Conservation (phyloP, 495 filamentous ascomycete genomes). For the Hyaloscypha hepaticicola region DNA sequence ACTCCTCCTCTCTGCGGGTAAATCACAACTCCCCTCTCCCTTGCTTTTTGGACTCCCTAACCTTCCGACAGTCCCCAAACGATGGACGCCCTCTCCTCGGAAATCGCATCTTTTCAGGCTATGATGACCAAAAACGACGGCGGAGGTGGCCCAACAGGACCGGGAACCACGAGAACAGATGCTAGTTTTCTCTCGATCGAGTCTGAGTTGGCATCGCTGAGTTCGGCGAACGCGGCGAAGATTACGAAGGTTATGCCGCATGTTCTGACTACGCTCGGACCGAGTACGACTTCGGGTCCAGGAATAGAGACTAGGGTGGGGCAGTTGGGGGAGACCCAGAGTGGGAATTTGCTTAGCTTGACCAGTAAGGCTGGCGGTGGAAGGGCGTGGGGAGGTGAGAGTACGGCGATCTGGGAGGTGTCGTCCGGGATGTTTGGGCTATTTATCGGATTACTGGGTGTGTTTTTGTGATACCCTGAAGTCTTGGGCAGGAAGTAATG, state of each 20-base stretch:
- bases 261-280: not conserved
- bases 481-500: not conserved
- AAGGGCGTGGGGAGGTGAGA: not conserved
- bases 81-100: not conserved
- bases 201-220: not conserved
- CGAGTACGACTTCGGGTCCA: not conserved
- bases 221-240: not conserved
- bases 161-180: not conserved
- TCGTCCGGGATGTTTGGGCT: not conserved
- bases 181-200: not conserved
- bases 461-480: not conserved
- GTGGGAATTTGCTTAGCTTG: not conserved
- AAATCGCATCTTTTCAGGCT: not conserved
- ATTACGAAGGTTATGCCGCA: not conserved
- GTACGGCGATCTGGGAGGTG: not conserved
- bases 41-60: not conserved
- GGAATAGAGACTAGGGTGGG: not conserved
- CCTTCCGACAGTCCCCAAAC: not conserved
- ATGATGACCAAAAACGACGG: not conserved
- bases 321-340: not conserved
- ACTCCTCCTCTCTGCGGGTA: not conserved
- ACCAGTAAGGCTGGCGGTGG: not conserved
- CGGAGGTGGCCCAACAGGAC: not conserved
- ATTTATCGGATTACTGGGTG: not conserved
- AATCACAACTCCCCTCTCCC: not conserved